Evolutionary conservation across 306 rosid genomes (phyloP), one percentile per base, ranked within the genome.

Genomic region (Quercus agrifolia): DNA sequence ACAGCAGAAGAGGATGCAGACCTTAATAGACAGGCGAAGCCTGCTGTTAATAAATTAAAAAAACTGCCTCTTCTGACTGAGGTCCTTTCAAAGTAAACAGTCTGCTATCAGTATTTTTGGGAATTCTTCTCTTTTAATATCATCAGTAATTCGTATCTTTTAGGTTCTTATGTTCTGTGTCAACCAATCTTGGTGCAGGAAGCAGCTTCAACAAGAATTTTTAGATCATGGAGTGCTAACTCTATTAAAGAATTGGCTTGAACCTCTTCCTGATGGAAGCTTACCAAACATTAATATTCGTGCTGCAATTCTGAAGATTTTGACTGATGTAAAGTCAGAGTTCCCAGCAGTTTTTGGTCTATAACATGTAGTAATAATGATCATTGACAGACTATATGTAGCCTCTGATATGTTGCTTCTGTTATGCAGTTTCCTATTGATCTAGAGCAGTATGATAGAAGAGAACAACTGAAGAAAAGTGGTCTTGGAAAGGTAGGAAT

Each of bases 201-300:
- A 92, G 82, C 97, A 92, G 80, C 98, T 94, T 61, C 98, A 92
- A 59, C 90, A 86, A 56, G 98, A 94, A 72, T 94, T 94, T 83
- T 83, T 94, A 79, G 98, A 94, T 83, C 97, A 92, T 66, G 97
- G 98, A 82, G 97, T 92, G 80, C 75, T 94, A 70, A 89, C 92
- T 59, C 84, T 94, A 61, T 82, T 92, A 62, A 94, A 91, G 89
- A 92, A 86, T 83, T 94, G 98, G 98, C 97, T 92, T 56, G 98
- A 94, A 87, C 98, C 97, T 9, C 98, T 92, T 64, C 94, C 98
- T 21, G 97, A 94, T 82, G 98, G 97, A 87, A 94, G 97, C 86
- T 87, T 94, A 82, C 97, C 97, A 4, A 94, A 91, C 83, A 91
- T 92, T 74, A 94, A 91, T 80, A 94, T 92, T 55, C 92, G 97